Evolutionary conservation across 2,329 filamentous ascomycete genomes (phyloP).

Genomic region (Ophiostoma ips): DNA sequence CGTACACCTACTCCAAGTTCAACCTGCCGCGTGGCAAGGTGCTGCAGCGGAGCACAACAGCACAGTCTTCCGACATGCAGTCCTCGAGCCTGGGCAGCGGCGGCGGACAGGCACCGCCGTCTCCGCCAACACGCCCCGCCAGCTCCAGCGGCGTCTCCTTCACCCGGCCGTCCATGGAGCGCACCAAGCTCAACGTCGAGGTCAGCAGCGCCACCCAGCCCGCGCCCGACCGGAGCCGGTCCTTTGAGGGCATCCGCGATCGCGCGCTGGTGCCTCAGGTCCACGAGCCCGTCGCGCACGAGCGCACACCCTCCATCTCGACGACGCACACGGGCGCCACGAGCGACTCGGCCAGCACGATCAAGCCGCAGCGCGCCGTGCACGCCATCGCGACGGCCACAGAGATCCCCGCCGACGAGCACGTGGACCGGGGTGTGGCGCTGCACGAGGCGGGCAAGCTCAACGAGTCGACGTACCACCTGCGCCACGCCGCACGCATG

Average conservation of each 20-base stretch:
- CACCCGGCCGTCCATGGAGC: constrained; percentile 34
- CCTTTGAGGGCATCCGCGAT: constrained; percentile 38
- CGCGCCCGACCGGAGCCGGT: constrained; percentile 29
- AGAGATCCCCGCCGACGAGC: constrained; percentile 72
- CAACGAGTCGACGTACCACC: constrained; percentile 90
- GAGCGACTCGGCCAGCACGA: constrained; percentile 41
- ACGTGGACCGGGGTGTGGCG: constrained; percentile 78
- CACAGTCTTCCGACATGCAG: constrained; percentile 40
- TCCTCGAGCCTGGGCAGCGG: constrained; percentile 45
- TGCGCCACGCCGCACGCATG: constrained; percentile 74
- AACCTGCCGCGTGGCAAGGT: constrained; percentile 68
- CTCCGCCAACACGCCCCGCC: constrained; percentile 45
- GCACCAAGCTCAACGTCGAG: constrained; percentile 36
- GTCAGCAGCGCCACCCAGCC: constrained; percentile 30
- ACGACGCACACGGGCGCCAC: constrained; percentile 37
- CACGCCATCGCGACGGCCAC: constrained; percentile 41
- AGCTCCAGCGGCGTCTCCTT: constrained; percentile 35
- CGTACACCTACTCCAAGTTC: constrained; percentile 81
- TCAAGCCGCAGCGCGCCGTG: constrained; percentile 30
- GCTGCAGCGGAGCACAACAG: constrained; percentile 50
- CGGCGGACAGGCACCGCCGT: constrained; percentile 40
- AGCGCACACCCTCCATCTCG: constrained; percentile 29
- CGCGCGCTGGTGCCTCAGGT: constrained; percentile 25
- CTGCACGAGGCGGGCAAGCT: constrained; percentile 78
- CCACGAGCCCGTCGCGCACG: constrained; percentile 25